A percentile compares a stretch with the other conserved stretches of the same genome.
Conservation (phyloP, 345 rosid species). For the Sapria himalayana region DNA sequence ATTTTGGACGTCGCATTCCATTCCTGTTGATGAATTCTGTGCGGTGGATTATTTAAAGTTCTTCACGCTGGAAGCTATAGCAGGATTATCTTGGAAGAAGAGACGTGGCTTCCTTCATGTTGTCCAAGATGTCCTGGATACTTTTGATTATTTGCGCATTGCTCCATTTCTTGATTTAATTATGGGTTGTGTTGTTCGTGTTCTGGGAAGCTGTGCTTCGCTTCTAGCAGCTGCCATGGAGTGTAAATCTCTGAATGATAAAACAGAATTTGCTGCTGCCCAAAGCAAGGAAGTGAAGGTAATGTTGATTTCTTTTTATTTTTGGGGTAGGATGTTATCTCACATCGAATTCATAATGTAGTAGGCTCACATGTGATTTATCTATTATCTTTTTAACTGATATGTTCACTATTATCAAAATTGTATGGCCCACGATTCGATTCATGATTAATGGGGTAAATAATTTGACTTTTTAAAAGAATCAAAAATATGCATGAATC, state of each 20-base stretch:
- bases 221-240: slow-evolving; percentile 20
- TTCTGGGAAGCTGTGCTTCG: slow-evolving; percentile 32
- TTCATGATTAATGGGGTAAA: too few relatives aligned
- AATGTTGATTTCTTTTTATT: too few relatives aligned
- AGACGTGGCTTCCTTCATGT: slow-evolving; percentile 69
- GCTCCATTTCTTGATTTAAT: slow-evolving; percentile 56
- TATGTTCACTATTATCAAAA: too few relatives aligned
- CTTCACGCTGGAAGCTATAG: slow-evolving; percentile 37
- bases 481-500: too few relatives aligned
- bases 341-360: too few relatives aligned
- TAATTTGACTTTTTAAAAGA: too few relatives aligned
- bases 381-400: too few relatives aligned
- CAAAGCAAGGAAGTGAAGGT: too few relatives aligned
- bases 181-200: slow-evolving; percentile 71
- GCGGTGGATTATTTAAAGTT: slow-evolving; percentile 23
- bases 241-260: slow-evolving; percentile 16
- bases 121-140: slow-evolving; percentile 45
- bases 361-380: too few relatives aligned
- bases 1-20: slow-evolving; percentile 21
- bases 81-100: slow-evolving; percentile 49
- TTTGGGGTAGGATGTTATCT: too few relatives aligned
- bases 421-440: too few relatives aligned
- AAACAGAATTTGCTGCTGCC: too few relatives aligned
- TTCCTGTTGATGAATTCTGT: slow-evolving; percentile 24
- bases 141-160: slow-evolving; percentile 55